phyloP scores from a whole-genome alignment of 2,329 filamentous ascomycete genomes.

The Neurospora sp. region DNA sequence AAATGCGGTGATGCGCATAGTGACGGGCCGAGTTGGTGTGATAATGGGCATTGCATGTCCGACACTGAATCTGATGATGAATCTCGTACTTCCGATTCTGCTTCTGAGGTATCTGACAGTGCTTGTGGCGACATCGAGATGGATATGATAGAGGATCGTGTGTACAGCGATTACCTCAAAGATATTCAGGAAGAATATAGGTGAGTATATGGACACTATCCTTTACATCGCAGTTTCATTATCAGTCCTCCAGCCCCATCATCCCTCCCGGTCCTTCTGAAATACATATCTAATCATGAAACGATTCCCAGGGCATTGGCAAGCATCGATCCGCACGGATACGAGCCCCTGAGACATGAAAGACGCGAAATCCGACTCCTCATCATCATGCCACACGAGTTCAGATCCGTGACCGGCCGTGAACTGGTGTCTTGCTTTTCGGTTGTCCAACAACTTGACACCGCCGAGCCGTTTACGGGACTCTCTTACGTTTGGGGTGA shows the following conservation, averaged over 20 bases:
- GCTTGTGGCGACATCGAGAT: neutral
- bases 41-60: neutral
- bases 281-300: neutral
- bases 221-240: neutral
- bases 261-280: neutral
- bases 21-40: neutral
- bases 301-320: neutral
- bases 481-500: constrained; percentile 7
- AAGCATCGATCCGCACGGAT: neutral
- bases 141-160: neutral
- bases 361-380: neutral
- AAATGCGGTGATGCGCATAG: neutral
- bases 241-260: neutral
- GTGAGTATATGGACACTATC: neutral
- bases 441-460: neutral
- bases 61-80: neutral
- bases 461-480: neutral
- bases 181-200: neutral
- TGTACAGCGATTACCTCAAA: neutral
- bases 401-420: neutral
- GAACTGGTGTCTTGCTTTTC: neutral
- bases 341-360: neutral
- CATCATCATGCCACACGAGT: neutral
- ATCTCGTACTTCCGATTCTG: neutral
- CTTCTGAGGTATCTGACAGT: neutral